phyloP scores from a whole-genome alignment of 2,329 filamentous ascomycete genomes.

The Lachnum nothofagi region DNA sequence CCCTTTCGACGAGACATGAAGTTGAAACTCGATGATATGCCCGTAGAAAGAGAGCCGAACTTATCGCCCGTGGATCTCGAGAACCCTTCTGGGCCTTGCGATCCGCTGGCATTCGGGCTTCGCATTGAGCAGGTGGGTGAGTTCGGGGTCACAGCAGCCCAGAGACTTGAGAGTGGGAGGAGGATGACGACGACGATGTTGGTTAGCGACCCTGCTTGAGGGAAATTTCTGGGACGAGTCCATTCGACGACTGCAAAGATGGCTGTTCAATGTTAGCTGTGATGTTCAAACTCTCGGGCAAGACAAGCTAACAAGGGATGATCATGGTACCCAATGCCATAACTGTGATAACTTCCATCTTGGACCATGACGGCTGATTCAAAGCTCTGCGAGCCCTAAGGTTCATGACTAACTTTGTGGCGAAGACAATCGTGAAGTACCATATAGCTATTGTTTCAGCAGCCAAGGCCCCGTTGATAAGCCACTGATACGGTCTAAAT shows the following conservation, averaged over 20 bases:
- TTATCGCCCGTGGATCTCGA: neutral
- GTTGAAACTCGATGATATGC: neutral
- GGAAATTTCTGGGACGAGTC: conserved; percentile 36
- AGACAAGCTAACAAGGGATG: conserved; percentile 50
- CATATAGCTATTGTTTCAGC: conserved; percentile 52
- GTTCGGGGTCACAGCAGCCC: conserved; percentile 44
- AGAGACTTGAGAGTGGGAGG: conserved; percentile 61
- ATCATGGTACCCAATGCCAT: conserved; percentile 64
- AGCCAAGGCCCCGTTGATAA: conserved; percentile 45
- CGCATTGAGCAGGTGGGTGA: conserved; percentile 5
- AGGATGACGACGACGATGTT: conserved; percentile 57
- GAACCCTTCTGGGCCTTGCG: neutral
- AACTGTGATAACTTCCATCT: conserved; percentile 62
- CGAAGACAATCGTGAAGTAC: conserved; percentile 58
- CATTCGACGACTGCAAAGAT: conserved; percentile 57
- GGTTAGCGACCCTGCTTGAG: conserved; percentile 50
- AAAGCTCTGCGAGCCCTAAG: conserved; percentile 51
- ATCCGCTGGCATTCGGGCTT: neutral
- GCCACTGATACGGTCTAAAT: conserved; percentile 24
- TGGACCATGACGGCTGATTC: conserved; percentile 55
- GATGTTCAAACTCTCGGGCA: neutral
- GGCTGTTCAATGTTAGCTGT: conserved; percentile 38
- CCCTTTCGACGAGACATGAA: neutral
- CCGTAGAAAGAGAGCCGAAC: neutral
- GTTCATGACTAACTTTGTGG: conserved; percentile 54